These are phyloP conservation scores for Phytophthora niederhauseri DNA, from an alignment of 352 stramenopile species.

Conservation along the genomic window DNA sequence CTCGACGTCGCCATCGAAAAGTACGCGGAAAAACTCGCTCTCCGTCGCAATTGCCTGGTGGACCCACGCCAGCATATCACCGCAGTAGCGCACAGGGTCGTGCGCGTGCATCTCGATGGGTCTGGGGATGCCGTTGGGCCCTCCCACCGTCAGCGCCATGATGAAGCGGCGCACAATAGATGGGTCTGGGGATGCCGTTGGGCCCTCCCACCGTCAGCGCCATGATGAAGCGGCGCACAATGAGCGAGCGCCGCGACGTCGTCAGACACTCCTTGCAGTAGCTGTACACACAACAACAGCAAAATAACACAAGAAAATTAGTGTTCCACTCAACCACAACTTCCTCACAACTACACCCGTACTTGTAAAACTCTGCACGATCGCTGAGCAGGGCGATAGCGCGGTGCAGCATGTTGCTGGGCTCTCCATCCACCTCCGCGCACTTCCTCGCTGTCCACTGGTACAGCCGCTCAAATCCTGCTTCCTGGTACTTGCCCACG, in stretches of 20 bases:
- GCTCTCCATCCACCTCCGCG: constrained; percentile 66
- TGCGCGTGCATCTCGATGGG: constrained; percentile 91
- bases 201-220: constrained; percentile 75
- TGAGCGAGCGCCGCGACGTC: constrained; percentile 50
- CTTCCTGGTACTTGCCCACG: constrained; percentile 81
- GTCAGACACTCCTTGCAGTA: constrained; percentile 87
- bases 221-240: constrained; percentile 78
- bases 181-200: constrained; percentile 78
- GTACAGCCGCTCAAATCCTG: constrained; percentile 89
- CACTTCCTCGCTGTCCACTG: constrained; percentile 88
- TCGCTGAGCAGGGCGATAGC: constrained; percentile 72
- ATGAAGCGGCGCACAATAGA: constrained; percentile 85
- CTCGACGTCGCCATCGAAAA: constrained; percentile 71
- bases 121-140: constrained; percentile 71
- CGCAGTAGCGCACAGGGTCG: constrained; percentile 86
- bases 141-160: constrained; percentile 72
- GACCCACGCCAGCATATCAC: constrained; percentile 91
- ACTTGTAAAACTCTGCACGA: constrained; percentile 82
- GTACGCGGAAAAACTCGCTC: constrained; percentile 77
- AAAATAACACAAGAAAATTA: constrained; percentile 4
- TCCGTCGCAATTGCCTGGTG: constrained; percentile 87
- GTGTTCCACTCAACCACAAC: background rate
- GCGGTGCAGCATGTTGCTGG: constrained; percentile 66
- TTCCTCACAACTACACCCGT: background rate
- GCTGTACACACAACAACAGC: constrained; percentile 30